Evolutionary conservation across 208 protist genomes (phyloP), one percentile per base, ranked within the genome.

Genomic region (Jaenimonas drosophilae): DNA sequence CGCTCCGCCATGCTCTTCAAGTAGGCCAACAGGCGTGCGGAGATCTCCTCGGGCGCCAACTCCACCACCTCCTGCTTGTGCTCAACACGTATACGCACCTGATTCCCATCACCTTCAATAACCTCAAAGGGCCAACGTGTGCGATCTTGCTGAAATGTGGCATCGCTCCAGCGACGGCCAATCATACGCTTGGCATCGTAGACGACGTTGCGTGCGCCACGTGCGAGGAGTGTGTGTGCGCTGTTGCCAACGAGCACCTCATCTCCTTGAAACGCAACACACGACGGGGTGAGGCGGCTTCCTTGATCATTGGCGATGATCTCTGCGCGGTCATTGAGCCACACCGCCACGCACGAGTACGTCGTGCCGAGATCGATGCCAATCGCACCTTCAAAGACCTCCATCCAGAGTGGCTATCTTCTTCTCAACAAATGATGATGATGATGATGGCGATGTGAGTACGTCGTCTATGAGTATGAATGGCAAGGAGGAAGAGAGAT

Each of bases 291-390:
- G 24, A 96, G 99, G 48, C 98, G 87, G 74, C 99, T 98, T 64
- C 98, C 98, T 76, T 96, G 93, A 49, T 99, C 96, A 64, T 99
- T 99, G n/a, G 97, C 78, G 40, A 99, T 99, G 56, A 99, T 98
- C 76, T 99, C 64, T 7, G 65, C 71, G 41, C 67, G 60, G 37
- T 65, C 63, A 36, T 65, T 44, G 21, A 72, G 59, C 36, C 74
- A 97, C 14, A 98, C 94, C 30, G 91, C 94, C 27, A 95, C 93
- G 73, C 95, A 98, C 21, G 78, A 96, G 73, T 97, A 98, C 31
- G 95, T 98, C 4, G 96, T 98, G 29, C 92, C 92, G 14, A 97
- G 75, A 70, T 98, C 94, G 45, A 98, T 97, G 49, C 80, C 82
- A 57, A 91, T 81, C 24, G 69, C 76, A 14, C 76, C 76, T 16